A percentile compares a stretch with the other conserved stretches of the same genome.
phyloP scores from a whole-genome alignment of 352 stramenopile species.

The Globisporangium middletonii region DNA sequence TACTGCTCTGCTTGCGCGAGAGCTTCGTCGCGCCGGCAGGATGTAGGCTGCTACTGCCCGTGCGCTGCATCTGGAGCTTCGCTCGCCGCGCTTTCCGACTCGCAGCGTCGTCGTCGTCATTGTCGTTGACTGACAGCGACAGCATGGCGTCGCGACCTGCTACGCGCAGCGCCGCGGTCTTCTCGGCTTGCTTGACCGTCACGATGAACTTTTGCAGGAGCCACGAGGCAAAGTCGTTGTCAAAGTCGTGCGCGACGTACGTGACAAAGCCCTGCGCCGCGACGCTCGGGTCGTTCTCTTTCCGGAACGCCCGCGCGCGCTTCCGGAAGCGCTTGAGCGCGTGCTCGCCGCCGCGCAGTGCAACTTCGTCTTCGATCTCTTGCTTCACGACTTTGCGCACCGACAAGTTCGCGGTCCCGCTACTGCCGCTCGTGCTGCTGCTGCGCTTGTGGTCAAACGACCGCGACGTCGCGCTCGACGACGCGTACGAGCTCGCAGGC shows the following conservation, averaged over 20 bases:
- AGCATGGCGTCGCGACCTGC: conserved; percentile 18
- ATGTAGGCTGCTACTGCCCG: conserved; percentile 6
- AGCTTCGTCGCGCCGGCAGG: conserved; percentile 11
- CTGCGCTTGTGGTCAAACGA: conserved; percentile 12
- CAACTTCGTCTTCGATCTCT: conserved; percentile 65
- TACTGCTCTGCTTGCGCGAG: conserved; percentile 56
- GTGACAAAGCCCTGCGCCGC: conserved; percentile 42
- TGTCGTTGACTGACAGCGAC: not conserved
- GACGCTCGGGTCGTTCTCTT: conserved; percentile 57
- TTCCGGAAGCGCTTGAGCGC: conserved; percentile 72
- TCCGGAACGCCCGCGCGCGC: conserved; percentile 49
- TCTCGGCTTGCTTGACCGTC: conserved; percentile 54
- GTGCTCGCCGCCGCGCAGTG: conserved; percentile 35
- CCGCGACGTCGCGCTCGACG: conserved; percentile 11
- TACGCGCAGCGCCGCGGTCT: conserved; percentile 33
- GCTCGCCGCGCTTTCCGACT: conserved; percentile 35
- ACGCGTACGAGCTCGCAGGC: conserved; percentile 15
- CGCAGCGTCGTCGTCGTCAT: conserved; percentile 19
- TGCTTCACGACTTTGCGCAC: conserved; percentile 42
- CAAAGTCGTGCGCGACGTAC: conserved; percentile 48
- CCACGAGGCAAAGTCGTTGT: conserved; percentile 48
- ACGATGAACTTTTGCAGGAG: conserved; percentile 43
- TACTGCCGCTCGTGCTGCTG: not conserved
- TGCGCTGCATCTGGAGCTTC: conserved; percentile 28
- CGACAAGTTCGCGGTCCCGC: not conserved